Evolutionary conservation across 495 filamentous ascomycete species (phyloP).

Genomic region (Extremus antarcticus): DNA sequence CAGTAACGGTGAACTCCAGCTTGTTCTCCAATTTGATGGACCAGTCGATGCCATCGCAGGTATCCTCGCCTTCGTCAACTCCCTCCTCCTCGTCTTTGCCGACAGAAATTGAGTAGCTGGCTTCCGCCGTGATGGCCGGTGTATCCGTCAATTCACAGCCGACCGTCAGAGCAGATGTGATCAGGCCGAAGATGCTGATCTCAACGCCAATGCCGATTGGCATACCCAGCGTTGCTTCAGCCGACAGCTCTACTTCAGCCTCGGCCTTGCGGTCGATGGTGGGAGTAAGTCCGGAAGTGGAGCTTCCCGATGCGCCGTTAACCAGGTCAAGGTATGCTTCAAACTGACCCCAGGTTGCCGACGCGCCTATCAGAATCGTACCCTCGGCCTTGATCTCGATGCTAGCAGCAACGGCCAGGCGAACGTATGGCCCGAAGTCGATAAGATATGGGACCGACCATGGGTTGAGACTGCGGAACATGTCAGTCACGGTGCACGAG

Average conservation of each 20-base stretch:
- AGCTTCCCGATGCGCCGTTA: background rate
- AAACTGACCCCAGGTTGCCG: background rate
- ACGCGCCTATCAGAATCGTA: background rate
- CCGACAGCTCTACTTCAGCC: background rate
- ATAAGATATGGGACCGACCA: background rate
- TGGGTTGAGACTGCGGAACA: background rate
- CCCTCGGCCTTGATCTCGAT: background rate
- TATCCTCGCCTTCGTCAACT: background rate
- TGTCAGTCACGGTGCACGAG: too few species aligned
- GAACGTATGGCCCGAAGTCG: background rate
- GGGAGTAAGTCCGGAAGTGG: background rate
- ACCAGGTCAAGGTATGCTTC: background rate
- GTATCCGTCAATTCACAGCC: background rate
- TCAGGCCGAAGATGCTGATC: background rate
- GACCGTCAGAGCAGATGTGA: background rate
- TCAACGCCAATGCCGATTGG: background rate
- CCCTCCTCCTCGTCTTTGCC: background rate
- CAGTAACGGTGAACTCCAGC: background rate
- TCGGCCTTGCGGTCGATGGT: background rate
- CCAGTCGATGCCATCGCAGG: background rate
- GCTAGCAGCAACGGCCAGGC: background rate
- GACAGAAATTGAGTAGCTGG: background rate
- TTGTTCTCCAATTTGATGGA: background rate
- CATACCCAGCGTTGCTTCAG: background rate
- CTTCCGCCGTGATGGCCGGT: background rate